Evolutionary conservation across 1,284 basidiomycete species (phyloP).

Genomic region (Cerioporus squamosus): DNA sequence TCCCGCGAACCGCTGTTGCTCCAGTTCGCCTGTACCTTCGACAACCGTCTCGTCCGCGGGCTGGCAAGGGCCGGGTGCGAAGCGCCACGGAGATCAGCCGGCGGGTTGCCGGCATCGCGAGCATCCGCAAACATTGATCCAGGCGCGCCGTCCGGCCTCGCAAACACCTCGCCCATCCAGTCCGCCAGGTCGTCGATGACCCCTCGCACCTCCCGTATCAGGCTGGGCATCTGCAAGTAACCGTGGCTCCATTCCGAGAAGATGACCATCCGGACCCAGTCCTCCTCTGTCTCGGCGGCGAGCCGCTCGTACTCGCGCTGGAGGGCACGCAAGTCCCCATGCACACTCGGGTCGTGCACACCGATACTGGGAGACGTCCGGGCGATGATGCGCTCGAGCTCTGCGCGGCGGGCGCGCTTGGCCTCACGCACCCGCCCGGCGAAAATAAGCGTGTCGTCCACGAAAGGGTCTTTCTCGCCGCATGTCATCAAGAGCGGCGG

Average conservation of each 20-base stretch:
- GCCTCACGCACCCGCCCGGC: slow-evolving; percentile 93
- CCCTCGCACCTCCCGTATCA: slow-evolving; percentile 84
- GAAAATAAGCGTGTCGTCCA: slow-evolving; percentile 95
- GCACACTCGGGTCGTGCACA: slow-evolving; percentile 35
- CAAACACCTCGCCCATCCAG: slow-evolving; percentile 89
- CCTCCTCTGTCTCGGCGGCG: slow-evolving; percentile 79
- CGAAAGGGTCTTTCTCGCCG: slow-evolving; percentile 96
- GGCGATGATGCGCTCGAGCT: slow-evolving; percentile 59
- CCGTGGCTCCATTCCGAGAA: slow-evolving; percentile 94
- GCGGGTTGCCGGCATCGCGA: slow-evolving; percentile 12
- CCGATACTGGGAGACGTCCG: slow-evolving; percentile 46
- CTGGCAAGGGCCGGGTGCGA: not conserved
- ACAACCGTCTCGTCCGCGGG: slow-evolving; percentile 8
- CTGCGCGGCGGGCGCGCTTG: slow-evolving; percentile 78
- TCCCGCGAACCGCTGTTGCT: not conserved
- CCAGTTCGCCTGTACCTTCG: not conserved
- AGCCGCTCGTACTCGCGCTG: slow-evolving; percentile 61
- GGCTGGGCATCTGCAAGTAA: slow-evolving; percentile 90
- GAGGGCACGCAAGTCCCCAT: slow-evolving; percentile 40
- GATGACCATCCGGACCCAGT: slow-evolving; percentile 94
- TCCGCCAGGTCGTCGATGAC: slow-evolving; percentile 91
- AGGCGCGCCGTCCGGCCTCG: slow-evolving; percentile 19
- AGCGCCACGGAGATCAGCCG: slow-evolving; percentile 1
- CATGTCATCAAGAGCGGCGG: slow-evolving; percentile 93
- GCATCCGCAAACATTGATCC: not conserved